Conservation (phyloP, 2,329 filamentous ascomycete species). For the Aspergillus sp. region DNA sequence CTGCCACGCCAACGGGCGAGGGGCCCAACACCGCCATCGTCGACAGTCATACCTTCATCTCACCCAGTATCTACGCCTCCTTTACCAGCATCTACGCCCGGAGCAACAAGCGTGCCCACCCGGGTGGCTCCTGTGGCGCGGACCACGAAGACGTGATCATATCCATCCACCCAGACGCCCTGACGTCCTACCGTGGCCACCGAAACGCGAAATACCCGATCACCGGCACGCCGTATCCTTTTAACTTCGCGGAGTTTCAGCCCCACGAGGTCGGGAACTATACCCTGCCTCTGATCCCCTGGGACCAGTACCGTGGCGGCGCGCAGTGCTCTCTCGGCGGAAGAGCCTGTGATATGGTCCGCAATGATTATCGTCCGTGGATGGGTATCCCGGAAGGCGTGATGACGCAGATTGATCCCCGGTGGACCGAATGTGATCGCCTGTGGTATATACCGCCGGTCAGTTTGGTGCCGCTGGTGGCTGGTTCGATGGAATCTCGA, state of each 20-base stretch:
- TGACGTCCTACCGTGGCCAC: constrained; percentile 20
- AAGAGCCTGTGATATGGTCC: constrained; percentile 18
- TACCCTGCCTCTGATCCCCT: constrained; percentile 19
- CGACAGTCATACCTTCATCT: constrained; percentile 19
- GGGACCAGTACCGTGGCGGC: constrained; percentile 21
- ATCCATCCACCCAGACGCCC: constrained; percentile 14
- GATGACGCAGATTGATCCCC: constrained; percentile 15
- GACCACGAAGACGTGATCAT: constrained; percentile 19
- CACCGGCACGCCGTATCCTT: constrained; percentile 22
- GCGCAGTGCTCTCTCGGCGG: constrained; percentile 16
- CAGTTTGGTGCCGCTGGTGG: constrained; percentile 14
- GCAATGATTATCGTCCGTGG: constrained; percentile 22
- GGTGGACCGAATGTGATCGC: constrained; percentile 17
- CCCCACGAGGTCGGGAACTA: constrained; percentile 19
- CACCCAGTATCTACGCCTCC: constrained; percentile 22
- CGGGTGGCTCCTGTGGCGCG: constrained; percentile 17
- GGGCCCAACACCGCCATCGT: constrained; percentile 22
- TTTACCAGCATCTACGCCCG: constrained; percentile 23
- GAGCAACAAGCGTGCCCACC: constrained; percentile 15
- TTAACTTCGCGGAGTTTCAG: constrained; percentile 22
- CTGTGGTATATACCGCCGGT: constrained; percentile 25
- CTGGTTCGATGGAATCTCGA: not conserved
- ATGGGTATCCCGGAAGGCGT: constrained; percentile 20
- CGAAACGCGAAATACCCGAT: constrained; percentile 20
- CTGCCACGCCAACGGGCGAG: constrained; percentile 11